These are phyloP conservation scores for Pichia sp. DNA, from an alignment of 1,139 yeast species.

Conservation along the genomic window DNA sequence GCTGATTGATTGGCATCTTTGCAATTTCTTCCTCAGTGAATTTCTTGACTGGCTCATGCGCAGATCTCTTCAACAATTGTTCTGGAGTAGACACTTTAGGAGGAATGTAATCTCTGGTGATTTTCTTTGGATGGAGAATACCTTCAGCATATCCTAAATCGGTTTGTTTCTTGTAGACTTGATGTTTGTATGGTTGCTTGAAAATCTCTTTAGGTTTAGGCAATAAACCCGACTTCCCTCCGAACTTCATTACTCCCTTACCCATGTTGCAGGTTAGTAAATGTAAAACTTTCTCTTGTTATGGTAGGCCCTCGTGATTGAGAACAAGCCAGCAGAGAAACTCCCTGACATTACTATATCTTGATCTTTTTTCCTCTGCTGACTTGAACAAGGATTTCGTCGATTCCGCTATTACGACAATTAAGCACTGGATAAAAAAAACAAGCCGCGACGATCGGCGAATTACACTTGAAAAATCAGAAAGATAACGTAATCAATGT, in stretches of 20 bases:
- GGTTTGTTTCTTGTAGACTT: slow-evolving; percentile 44
- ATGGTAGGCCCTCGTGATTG: not conserved
- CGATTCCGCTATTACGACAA: not conserved
- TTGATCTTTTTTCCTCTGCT: not conserved
- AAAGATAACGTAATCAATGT: not conserved
- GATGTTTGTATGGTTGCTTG: slow-evolving; percentile 61
- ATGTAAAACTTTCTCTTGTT: not conserved
- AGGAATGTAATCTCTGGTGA: slow-evolving; percentile 51
- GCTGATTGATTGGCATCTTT: slow-evolving; percentile 44
- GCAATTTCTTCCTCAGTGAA: slow-evolving; percentile 28
- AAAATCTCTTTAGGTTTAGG: slow-evolving; percentile 73
- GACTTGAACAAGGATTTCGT: not conserved
- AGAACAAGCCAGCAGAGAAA: too few species aligned
- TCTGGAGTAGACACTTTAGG: slow-evolving; percentile 48
- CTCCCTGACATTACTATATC: too few species aligned
- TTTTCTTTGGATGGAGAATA: slow-evolving; percentile 65
- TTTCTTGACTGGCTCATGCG: slow-evolving; percentile 35
- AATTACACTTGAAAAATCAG: not conserved
- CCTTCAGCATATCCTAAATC: slow-evolving; percentile 73
- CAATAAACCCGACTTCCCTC: slow-evolving; percentile 77
- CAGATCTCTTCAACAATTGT: slow-evolving; percentile 31
- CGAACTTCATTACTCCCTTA: slow-evolving; percentile 47
- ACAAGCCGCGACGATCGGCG: not conserved
- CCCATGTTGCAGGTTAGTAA: slow-evolving; percentile 35
- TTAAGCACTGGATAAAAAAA: not conserved